A percentile compares a stretch with the other conserved stretches of the same genome.
These are phyloP conservation scores for Aureobasidium sp. DNA, from an alignment of 2,329 filamentous ascomycete species.

Conservation along the genomic window DNA sequence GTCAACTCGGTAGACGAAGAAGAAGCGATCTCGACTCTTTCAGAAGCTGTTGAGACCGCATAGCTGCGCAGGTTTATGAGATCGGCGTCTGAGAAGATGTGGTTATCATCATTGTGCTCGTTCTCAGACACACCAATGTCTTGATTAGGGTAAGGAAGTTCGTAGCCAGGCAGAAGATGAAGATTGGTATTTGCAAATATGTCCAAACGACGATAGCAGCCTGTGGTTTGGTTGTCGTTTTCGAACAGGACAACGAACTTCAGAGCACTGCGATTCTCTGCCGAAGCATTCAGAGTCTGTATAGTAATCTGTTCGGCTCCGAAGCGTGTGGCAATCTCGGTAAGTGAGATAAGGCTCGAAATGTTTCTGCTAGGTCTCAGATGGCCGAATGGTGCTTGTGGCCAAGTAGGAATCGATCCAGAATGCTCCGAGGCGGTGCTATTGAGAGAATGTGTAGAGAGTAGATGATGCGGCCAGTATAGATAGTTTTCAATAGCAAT, in stretches of 20 bases:
- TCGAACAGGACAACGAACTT: not conserved
- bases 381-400: not conserved
- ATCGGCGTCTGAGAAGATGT: not conserved
- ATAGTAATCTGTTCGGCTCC: not conserved
- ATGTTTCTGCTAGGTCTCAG: no score
- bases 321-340: not conserved
- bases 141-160: not conserved
- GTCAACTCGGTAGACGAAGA: not conserved
- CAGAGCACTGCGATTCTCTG: not conserved
- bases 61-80: not conserved
- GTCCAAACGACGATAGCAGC: not conserved
- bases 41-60: not conserved
- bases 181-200: not conserved
- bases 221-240: not conserved
- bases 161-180: not conserved
- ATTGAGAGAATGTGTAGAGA: not conserved
- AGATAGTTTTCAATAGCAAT: no score
- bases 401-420: not conserved
- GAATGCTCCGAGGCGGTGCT: not conserved
- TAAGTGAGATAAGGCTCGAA: not conserved
- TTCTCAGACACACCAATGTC: not conserved
- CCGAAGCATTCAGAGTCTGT: not conserved
- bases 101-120: not conserved
- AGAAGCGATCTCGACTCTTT: not conserved
- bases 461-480: not conserved